These are phyloP conservation scores for Pleomassaria siparia DNA, from an alignment of 2,329 filamentous ascomycete species.

Conservation along the genomic window DNA sequence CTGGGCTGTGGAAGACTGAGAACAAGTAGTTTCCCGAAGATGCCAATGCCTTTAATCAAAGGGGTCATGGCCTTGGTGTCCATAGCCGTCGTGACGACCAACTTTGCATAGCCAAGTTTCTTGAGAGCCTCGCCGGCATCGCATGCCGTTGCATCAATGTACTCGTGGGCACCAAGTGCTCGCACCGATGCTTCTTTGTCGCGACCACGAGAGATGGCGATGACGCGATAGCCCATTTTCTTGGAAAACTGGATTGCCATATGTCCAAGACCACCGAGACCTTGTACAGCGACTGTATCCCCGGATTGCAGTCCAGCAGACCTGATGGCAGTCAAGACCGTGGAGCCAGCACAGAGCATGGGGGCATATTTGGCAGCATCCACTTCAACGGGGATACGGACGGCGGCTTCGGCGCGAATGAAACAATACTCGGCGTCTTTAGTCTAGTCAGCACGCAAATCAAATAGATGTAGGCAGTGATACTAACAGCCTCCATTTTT, in stretches of 20 bases:
- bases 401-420: conserved; percentile 62
- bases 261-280: conserved; percentile 56
- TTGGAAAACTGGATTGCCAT: conserved; percentile 56
- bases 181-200: conserved; percentile 57
- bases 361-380: conserved; percentile 50
- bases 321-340: conserved; percentile 55
- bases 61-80: conserved; percentile 57
- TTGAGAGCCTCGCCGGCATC: conserved; percentile 54
- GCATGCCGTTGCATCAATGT: conserved; percentile 55
- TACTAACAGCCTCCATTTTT: conserved; percentile 65
- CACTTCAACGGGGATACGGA: conserved; percentile 52
- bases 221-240: conserved; percentile 55
- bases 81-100: conserved; percentile 66
- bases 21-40: conserved; percentile 61
- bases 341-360: conserved; percentile 53
- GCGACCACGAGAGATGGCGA: conserved; percentile 53
- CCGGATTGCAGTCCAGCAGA: conserved; percentile 51
- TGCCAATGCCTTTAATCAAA: conserved; percentile 56
- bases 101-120: conserved; percentile 62
- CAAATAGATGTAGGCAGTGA: background rate
- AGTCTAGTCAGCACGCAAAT: conserved; percentile 1
- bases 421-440: conserved; percentile 61
- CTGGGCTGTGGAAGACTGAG: conserved; percentile 55
- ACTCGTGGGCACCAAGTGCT: conserved; percentile 59
- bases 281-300: conserved; percentile 54